Evolutionary conservation across 352 stramenopile genomes (phyloP).

Genomic region (Pythium vanterpoolii): DNA sequence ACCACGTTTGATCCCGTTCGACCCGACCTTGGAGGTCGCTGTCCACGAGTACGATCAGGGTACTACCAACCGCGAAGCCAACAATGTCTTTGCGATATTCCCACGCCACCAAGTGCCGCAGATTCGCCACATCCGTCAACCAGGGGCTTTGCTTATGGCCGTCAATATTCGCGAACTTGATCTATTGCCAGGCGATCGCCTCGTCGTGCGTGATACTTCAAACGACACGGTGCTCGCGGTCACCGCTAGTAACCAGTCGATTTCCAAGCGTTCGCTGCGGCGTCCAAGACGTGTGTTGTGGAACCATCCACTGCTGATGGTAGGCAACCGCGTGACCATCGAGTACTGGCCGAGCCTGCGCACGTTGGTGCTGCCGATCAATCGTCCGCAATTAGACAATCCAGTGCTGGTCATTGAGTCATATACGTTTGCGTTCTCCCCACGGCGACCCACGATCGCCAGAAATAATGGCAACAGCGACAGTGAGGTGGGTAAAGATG

Average conservation of each 20-base stretch:
- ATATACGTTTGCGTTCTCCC: conserved; percentile 29
- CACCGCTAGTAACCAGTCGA: conserved; percentile 21
- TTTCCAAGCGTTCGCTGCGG: background rate
- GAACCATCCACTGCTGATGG: conserved; percentile 42
- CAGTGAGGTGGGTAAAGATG: background rate
- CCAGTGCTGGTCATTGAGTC: conserved; percentile 38
- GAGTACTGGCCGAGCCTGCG: conserved; percentile 52
- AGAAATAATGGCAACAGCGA: background rate
- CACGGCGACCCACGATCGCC: background rate
- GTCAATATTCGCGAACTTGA: conserved; percentile 23
- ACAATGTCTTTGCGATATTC: conserved; percentile 19
- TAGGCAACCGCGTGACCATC: conserved; percentile 34
- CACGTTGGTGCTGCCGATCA: conserved; percentile 40
- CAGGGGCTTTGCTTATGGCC: conserved; percentile 23
- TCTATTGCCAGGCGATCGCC: conserved; percentile 26
- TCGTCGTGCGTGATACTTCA: conserved; percentile 16
- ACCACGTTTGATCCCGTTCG: background rate
- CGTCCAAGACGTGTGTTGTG: conserved; percentile 23
- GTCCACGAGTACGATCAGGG: background rate
- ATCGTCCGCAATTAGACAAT: conserved; percentile 18
- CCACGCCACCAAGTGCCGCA: conserved; percentile 23
- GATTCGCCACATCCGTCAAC: conserved; percentile 17
- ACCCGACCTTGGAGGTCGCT: conserved; percentile 6
- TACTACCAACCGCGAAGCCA: background rate
- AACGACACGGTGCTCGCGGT: conserved; percentile 11